Evolutionary conservation across 371 early-diverging fungal species (phyloP), one percentile per base, ranked within the genome.

Genomic region (Mucor ambiguus): DNA sequence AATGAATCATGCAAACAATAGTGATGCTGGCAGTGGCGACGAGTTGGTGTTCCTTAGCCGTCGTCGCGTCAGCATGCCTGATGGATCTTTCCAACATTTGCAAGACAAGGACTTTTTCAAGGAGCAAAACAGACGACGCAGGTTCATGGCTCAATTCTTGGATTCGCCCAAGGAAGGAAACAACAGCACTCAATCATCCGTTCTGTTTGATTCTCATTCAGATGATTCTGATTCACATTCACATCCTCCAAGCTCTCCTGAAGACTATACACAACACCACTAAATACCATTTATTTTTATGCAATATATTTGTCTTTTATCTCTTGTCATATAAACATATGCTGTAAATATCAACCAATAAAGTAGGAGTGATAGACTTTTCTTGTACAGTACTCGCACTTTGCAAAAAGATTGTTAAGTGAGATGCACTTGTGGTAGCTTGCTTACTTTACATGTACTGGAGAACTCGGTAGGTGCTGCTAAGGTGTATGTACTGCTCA

Each of bases 141-240:
- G 62, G 32, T 82, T 98, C 93, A 78, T 96, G 90, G 66, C 96
- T 80, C 77, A 98, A 73, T 85, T 98, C 90, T 58, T 95, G 81
- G 69, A 94, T 82, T 49, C 56, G 10, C 20, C 55, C 26, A 48
- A 46, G 35, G 30, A 54, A 33, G 54, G 35, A 44, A 64, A 33
- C 24, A 58, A 33, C 16, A 58, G 33, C 14, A 58, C 57, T n/a
- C 48, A 46, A 24, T 26, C 48, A n/a, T 44, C 48, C 8, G 18
- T 64, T 4, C 20, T 37, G 6, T 43, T 32, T 14, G 64, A 64
- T n/a, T 64, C 64, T 3, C 58, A 64, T 64, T 64, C 64, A 2
- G 64, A 64, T 29, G 64, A 64, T 58, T 64, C 58, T 0, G 64
- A 64, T 24, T 46, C 64, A 16, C 44, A 43, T 44, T 14, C 44